phyloP scores from a whole-genome alignment of 208 protist genomes.

The Phytomonas francai region DNA sequence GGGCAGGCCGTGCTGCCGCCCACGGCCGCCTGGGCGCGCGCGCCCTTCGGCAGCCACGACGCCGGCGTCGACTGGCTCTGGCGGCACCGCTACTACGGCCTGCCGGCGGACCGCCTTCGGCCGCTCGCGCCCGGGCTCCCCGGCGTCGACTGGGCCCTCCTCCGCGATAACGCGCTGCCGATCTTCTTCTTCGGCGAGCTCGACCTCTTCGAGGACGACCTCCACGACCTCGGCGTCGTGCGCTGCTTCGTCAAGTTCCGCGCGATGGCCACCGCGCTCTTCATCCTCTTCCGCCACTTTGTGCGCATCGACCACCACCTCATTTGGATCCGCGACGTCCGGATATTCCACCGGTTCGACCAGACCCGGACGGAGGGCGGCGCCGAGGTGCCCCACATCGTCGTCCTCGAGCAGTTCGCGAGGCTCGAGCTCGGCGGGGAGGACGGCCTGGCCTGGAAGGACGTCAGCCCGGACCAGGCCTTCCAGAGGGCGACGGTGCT shows the following conservation, averaged over 20 bases:
- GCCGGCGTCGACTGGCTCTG: conserved; percentile 80
- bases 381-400: conserved; percentile 35
- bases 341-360: conserved; percentile 68
- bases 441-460: conserved; percentile 25
- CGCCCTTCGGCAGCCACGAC: conserved; percentile 51
- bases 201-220: conserved; percentile 76
- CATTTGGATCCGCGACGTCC: conserved; percentile 67
- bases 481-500: conserved; percentile 23
- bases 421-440: conserved; percentile 19
- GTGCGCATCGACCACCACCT: conserved; percentile 50
- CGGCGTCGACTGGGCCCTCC: conserved; percentile 72
- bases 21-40: conserved; percentile 41
- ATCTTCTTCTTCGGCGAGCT: conserved; percentile 72
- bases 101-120: conserved; percentile 9
- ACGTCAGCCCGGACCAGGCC: conserved; percentile 24
- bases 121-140: conserved; percentile 23
- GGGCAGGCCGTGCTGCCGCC: conserved; percentile 51
- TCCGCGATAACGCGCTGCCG: conserved; percentile 44
- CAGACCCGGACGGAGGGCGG: conserved; percentile 8
- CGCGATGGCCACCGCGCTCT: conserved; percentile 67
- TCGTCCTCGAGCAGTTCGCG: conserved; percentile 51
- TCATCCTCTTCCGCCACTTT: conserved; percentile 67
- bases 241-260: conserved; percentile 57
- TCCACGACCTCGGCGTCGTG: conserved; percentile 72
- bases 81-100: conserved; percentile 67